Conservation (phyloP, 345 rosid genomes). For the Salix brachista region DNA sequence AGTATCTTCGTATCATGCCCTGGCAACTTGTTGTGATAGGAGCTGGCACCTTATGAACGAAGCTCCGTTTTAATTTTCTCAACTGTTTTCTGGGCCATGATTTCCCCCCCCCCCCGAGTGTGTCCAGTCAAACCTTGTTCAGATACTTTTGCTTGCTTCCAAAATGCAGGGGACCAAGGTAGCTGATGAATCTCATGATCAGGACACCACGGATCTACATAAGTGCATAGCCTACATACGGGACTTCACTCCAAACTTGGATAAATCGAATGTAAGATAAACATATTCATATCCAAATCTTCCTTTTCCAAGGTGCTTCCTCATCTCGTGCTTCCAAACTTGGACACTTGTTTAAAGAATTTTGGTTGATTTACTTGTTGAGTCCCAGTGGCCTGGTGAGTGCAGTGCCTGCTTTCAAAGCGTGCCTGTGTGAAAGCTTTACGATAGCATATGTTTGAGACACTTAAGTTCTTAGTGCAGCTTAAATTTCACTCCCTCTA, state of each 20-base stretch:
- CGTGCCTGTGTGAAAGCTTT: not conserved
- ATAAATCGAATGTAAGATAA: conserved; percentile 50
- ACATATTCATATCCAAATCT: not conserved
- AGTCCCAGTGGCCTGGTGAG: not conserved
- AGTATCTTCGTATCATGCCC: not conserved
- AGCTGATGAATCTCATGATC: conserved; percentile 77
- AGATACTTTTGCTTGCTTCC: conserved; percentile 16
- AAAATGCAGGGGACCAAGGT: conserved; percentile 70
- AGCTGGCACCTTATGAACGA: not conserved
- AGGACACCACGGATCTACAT: conserved; percentile 93
- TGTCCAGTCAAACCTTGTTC: not conserved
- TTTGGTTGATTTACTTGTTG: not conserved
- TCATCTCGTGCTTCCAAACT: not conserved
- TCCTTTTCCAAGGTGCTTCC: not conserved
- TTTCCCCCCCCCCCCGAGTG: not conserved
- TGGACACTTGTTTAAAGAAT: not conserved
- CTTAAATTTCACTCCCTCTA: not conserved
- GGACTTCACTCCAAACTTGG: conserved; percentile 40
- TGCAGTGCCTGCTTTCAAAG: not conserved
- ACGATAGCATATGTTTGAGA: not conserved
- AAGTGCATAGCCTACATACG: conserved; percentile 62
- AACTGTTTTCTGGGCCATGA: not conserved
- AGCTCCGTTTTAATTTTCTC: not conserved
- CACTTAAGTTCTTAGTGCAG: not conserved
- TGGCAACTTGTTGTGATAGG: not conserved